These are phyloP conservation scores for Macadamia tetraphylla DNA, from an alignment of 164 flowering plant species.

Conservation along the genomic window DNA sequence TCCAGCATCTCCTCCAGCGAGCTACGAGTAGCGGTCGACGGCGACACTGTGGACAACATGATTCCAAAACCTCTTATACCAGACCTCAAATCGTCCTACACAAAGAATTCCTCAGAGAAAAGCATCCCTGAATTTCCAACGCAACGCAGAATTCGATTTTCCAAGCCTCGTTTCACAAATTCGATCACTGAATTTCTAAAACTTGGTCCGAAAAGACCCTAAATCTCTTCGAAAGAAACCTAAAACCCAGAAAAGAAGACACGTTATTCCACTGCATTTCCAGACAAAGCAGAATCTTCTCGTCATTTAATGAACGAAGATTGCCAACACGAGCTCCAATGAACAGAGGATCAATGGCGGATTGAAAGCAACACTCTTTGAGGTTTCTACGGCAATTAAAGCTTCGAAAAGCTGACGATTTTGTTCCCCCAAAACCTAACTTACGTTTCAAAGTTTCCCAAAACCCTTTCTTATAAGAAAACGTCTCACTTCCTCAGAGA, in stretches of 20 bases:
- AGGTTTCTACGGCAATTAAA: neutral
- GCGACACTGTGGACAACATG: conserved; percentile 51
- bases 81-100: neutral
- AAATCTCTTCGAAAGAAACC: neutral
- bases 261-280: too few species aligned
- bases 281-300: too few species aligned
- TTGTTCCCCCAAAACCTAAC: neutral
- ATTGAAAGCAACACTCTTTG: neutral
- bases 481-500: too few species aligned
- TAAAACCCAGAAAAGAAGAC: too few species aligned
- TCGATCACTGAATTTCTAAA: neutral
- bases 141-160: neutral
- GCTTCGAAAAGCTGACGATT: neutral
- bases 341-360: neutral
- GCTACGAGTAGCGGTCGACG: conserved; percentile 44
- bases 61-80: conserved; percentile 1
- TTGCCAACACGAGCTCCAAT: neutral
- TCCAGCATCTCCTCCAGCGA: conserved; percentile 96
- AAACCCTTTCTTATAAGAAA: too few species aligned
- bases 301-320: neutral
- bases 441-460: neutral
- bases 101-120: neutral
- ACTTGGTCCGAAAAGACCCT: neutral
- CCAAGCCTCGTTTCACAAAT: neutral
- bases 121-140: neutral